These are phyloP conservation scores for Cordyceps militaris DNA, from an alignment of 2,329 filamentous ascomycete species.

Conservation along the genomic window DNA sequence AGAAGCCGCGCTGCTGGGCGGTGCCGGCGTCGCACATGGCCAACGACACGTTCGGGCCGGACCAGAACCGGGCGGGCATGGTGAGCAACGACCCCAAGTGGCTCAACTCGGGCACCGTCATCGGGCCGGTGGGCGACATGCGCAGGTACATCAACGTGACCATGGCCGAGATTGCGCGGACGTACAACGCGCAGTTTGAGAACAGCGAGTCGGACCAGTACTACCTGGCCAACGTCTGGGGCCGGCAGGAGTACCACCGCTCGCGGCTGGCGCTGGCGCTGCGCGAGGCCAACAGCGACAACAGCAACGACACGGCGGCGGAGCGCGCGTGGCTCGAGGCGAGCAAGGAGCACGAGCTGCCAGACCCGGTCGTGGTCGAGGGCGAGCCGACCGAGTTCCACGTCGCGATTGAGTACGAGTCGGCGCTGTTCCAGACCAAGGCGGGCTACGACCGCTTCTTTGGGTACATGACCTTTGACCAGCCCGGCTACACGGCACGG, in stretches of 20 bases:
- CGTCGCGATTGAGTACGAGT: constrained; percentile 35
- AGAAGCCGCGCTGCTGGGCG: constrained; percentile 33
- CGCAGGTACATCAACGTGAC: constrained; percentile 25
- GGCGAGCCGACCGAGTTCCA: constrained; percentile 24
- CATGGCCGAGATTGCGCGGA: constrained; percentile 25
- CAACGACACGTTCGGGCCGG: constrained; percentile 29
- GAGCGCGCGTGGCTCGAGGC: not conserved
- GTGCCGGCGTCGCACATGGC: constrained; percentile 30
- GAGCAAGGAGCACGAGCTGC: constrained; percentile 1
- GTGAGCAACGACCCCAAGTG: constrained; percentile 30
- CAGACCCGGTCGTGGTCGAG: not conserved
- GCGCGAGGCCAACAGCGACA: constrained; percentile 14
- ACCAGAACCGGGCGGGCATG: constrained; percentile 26
- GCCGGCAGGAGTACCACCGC: constrained; percentile 35
- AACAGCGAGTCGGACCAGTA: constrained; percentile 35
- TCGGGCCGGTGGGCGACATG: constrained; percentile 31
- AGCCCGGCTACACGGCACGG: constrained; percentile 19
- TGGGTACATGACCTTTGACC: constrained; percentile 27
- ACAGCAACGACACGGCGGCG: constrained; percentile 12
- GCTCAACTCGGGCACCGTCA: constrained; percentile 41
- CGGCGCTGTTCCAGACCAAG: constrained; percentile 33
- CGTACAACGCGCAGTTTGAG: constrained; percentile 25
- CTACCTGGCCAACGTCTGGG: constrained; percentile 37
- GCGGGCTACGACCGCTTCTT: constrained; percentile 20
- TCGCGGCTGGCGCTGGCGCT: constrained; percentile 20